A percentile compares a stretch with the other conserved stretches of the same genome.
Conservation (phyloP, 2,329 filamentous ascomycete species). For the Cercospora sojina region DNA sequence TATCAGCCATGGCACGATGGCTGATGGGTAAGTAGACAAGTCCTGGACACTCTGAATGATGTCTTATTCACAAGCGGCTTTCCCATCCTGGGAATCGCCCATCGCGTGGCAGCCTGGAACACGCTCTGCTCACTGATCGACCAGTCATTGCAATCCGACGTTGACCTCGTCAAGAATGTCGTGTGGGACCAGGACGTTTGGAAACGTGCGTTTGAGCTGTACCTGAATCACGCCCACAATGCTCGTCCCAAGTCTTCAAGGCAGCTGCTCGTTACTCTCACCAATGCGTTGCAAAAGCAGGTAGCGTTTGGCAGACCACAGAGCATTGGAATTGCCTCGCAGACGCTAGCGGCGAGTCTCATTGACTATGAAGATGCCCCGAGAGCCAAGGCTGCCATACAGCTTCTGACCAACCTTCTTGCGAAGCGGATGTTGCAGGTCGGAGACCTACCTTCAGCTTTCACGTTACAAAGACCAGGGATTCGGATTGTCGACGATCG, state of each 20-base stretch:
- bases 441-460: slow-evolving; percentile 12
- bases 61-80: slow-evolving; percentile 26
- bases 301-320: background rate
- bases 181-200: slow-evolving; percentile 42
- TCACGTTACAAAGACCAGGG: background rate
- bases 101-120: slow-evolving; percentile 50
- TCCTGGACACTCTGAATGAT: slow-evolving; percentile 24
- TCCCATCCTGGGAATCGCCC: slow-evolving; percentile 33
- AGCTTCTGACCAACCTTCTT: slow-evolving; percentile 24
- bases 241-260: slow-evolving; percentile 50
- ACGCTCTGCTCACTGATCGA: slow-evolving; percentile 48
- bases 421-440: slow-evolving; percentile 21
- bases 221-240: slow-evolving; percentile 44
- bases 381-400: slow-evolving; percentile 24
- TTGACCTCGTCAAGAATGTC: slow-evolving; percentile 29
- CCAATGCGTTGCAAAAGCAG: slow-evolving; percentile 38
- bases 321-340: background rate
- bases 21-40: slow-evolving; percentile 31
- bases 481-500: background rate
- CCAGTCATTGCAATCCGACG: slow-evolving; percentile 37
- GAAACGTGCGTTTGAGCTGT: slow-evolving; percentile 42
- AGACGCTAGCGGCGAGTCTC: slow-evolving; percentile 12
- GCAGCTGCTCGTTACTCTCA: slow-evolving; percentile 46
- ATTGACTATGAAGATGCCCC: slow-evolving; percentile 19
- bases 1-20: slow-evolving; percentile 11